Evolutionary conservation across 2,329 filamentous ascomycete species (phyloP).

Genomic region (Aureobasidium musti): DNA sequence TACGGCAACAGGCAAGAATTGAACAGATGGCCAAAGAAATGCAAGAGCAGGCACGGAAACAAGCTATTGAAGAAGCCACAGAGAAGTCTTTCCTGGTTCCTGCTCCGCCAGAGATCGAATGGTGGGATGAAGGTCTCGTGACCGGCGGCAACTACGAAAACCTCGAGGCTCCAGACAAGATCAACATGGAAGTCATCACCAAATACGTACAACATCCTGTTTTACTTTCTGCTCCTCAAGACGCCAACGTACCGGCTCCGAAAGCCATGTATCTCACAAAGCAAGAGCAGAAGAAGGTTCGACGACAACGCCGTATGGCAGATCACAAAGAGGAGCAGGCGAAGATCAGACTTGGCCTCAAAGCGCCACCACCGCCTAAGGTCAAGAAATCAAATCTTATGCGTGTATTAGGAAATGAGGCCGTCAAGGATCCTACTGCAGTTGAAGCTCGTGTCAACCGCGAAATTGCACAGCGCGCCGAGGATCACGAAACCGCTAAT

Average conservation of each 20-base stretch:
- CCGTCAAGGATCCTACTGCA: conserved; percentile 93
- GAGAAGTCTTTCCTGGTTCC: conserved; percentile 89
- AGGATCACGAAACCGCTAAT: conserved; percentile 76
- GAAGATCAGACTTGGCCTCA: conserved; percentile 87
- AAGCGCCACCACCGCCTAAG: conserved; percentile 88
- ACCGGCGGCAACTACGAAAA: conserved; percentile 69
- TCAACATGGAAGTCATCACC: conserved; percentile 66
- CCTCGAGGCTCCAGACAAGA: conserved; percentile 59
- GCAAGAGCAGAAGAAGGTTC: conserved; percentile 87
- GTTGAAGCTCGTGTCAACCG: conserved; percentile 92
- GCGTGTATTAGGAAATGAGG: conserved; percentile 89
- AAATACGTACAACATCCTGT: conserved; percentile 92
- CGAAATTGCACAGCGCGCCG: conserved; percentile 83
- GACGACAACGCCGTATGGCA: conserved; percentile 85
- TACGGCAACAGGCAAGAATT: conserved; percentile 81
- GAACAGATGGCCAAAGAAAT: conserved; percentile 96
- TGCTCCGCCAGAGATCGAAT: conserved; percentile 83
- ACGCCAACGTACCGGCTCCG: conserved; percentile 72
- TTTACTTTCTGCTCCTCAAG: conserved; percentile 85
- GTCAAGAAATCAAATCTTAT: conserved; percentile 98
- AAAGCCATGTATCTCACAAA: conserved; percentile 92
- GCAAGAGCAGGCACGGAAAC: conserved; percentile 80
- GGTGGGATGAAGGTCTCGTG: conserved; percentile 93
- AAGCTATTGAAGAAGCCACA: conserved; percentile 90
- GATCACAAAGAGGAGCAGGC: conserved; percentile 95